phyloP scores from a whole-genome alignment of 495 filamentous ascomycete genomes.

The Hamigera avellanea region DNA sequence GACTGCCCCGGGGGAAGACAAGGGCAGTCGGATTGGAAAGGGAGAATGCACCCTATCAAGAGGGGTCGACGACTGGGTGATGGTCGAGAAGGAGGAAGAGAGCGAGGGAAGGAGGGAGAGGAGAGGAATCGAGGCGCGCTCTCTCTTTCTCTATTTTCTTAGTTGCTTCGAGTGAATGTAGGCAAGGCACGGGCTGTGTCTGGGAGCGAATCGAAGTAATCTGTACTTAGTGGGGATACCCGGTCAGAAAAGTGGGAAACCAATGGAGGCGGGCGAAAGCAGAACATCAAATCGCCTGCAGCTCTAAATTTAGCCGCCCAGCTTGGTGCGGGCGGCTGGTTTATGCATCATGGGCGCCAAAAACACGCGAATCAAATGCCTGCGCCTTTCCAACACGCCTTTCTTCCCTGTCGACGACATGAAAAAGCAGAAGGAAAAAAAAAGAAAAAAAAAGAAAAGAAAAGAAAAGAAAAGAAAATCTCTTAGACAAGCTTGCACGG shows the following conservation, averaged over 20 bases:
- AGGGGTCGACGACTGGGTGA: background rate
- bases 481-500: too few relatives aligned
- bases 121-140: background rate
- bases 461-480: conserved; percentile 4
- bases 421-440: background rate
- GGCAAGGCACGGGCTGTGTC: too few relatives aligned
- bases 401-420: conserved; percentile 1
- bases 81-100: conserved; percentile 4
- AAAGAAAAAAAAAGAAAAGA: conserved; percentile 2
- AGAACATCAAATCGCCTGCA: conserved; percentile 11
- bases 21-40: background rate
- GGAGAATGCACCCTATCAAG: background rate
- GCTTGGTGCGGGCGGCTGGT: conserved; percentile 12
- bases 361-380: conserved; percentile 22
- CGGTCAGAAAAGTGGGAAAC: conserved; percentile 2
- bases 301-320: conserved; percentile 36
- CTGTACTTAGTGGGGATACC: too few relatives aligned
- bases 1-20: conserved; percentile 1
- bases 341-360: conserved; percentile 26
- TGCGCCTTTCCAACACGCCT: conserved; percentile 10
- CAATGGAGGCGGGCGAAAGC: conserved; percentile 4
- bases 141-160: too few relatives aligned
- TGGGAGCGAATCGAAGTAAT: too few relatives aligned
- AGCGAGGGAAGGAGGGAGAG: conserved; percentile 3
- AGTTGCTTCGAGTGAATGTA: too few relatives aligned